These are phyloP conservation scores for Lactarius trivialis DNA, from an alignment of 768 basidiomycete genomes.

Conservation along the genomic window DNA sequence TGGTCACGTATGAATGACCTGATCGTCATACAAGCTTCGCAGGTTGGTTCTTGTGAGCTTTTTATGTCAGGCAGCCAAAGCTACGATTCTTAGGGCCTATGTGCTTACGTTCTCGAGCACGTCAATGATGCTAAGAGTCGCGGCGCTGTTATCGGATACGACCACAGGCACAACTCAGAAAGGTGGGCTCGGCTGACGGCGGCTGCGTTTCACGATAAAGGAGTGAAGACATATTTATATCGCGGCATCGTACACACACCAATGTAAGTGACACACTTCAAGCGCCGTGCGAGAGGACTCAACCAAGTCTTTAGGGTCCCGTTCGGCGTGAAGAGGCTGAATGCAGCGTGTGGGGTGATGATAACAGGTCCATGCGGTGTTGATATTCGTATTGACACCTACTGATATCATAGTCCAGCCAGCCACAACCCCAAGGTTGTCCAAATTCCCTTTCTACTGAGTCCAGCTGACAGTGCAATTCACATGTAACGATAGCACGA, in stretches of 20 bases:
- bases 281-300: neutral
- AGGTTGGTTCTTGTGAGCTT: slow-evolving; percentile 37
- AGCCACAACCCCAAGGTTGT: slow-evolving; percentile 83
- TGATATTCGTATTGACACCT: slow-evolving; percentile 2
- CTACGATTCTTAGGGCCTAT: slow-evolving; percentile 51
- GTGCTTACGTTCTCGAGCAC: slow-evolving; percentile 56
- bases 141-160: slow-evolving; percentile 80
- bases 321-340: slow-evolving; percentile 58
- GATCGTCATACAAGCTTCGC: slow-evolving; percentile 74
- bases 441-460: neutral
- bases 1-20: slow-evolving; percentile 91
- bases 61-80: neutral
- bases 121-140: slow-evolving; percentile 46
- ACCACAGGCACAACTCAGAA: slow-evolving; percentile 76
- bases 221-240: slow-evolving; percentile 64
- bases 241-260: slow-evolving; percentile 75
- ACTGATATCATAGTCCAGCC: slow-evolving; percentile 35
- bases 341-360: slow-evolving; percentile 82
- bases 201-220: slow-evolving; percentile 54
- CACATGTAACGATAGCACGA: slow-evolving; percentile 47
- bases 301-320: slow-evolving; percentile 53
- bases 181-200: slow-evolving; percentile 75
- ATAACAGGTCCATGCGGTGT: slow-evolving; percentile 55
- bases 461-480: neutral
- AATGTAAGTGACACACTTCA: slow-evolving; percentile 40